These are phyloP conservation scores for Flaveria trinervia DNA, from an alignment of 129 eudicot species.

Conservation along the genomic window DNA sequence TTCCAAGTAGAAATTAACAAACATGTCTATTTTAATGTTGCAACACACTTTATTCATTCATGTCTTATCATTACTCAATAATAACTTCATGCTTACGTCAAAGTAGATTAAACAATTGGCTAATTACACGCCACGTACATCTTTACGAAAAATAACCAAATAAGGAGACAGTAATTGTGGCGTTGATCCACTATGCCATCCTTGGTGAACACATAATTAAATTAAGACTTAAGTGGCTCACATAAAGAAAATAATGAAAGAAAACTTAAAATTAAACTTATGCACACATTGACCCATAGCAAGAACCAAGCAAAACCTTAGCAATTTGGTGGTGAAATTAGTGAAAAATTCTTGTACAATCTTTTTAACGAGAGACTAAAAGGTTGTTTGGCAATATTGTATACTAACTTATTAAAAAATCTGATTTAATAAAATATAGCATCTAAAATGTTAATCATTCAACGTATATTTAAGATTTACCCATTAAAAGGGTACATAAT, in stretches of 20 bases:
- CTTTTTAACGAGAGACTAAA: no score
- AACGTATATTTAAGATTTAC: no score
- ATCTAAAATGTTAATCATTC: no score
- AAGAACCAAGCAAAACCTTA: background rate
- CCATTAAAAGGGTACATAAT: no score
- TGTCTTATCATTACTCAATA: background rate
- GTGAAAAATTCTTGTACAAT: no score
- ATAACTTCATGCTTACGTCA: conserved; percentile 12
- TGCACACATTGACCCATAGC: background rate
- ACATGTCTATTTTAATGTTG: conserved; percentile 7
- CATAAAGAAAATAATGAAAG: no score
- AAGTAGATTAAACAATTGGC: background rate
- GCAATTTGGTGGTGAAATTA: background rate
- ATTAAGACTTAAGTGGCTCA: no score
- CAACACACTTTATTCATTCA: background rate
- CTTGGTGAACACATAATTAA: background rate
- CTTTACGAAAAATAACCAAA: background rate
- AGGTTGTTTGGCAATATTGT: no score
- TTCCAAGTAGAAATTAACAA: conserved; percentile 2
- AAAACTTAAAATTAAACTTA: no score
- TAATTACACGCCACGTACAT: background rate
- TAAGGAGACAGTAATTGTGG: background rate
- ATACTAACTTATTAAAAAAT: no score
- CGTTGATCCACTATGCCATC: background rate
- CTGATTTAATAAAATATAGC: no score